These are phyloP conservation scores for Syzygium jambos DNA, from an alignment of 345 rosid species.

Conservation along the genomic window DNA sequence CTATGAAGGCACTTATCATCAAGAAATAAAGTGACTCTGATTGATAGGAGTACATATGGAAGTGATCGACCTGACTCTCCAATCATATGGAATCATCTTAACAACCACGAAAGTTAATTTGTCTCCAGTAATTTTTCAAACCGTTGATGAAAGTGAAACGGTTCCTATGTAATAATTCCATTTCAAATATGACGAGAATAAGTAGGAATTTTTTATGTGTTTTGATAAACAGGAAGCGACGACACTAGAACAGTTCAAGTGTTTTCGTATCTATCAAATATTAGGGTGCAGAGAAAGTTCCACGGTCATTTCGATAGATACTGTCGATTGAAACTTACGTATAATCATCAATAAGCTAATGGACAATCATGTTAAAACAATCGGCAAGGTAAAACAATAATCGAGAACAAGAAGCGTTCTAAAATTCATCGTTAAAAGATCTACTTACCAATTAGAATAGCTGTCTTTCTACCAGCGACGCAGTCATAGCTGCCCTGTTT, in stretches of 20 bases:
- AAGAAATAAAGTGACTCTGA: not conserved
- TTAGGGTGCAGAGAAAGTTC: not conserved
- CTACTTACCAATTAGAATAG: not conserved
- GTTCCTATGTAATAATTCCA: not conserved
- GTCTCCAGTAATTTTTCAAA: not conserved
- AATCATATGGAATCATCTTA: not conserved
- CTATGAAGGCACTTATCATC: not conserved
- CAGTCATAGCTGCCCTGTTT: fast-evolving
- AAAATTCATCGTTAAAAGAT: not conserved
- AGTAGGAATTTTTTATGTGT: not conserved
- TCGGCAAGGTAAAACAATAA: not conserved
- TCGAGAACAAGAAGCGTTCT: fast-evolving
- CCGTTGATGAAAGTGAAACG: not conserved
- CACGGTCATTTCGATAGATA: not conserved
- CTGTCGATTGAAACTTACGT: too few species aligned
- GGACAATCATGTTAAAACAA: not conserved
- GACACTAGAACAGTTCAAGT: not conserved
- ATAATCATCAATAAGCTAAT: too few species aligned
- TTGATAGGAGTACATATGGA: not conserved
- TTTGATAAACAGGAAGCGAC: not conserved
- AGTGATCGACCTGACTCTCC: not conserved
- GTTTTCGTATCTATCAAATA: not conserved
- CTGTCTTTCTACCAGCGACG: not conserved
- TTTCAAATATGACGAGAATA: not conserved
- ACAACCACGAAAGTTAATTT: not conserved